Base-by-base conservation (phyloP, 2,329 filamentous ascomycete genomes). In the Fusarium paranaense region DNA sequence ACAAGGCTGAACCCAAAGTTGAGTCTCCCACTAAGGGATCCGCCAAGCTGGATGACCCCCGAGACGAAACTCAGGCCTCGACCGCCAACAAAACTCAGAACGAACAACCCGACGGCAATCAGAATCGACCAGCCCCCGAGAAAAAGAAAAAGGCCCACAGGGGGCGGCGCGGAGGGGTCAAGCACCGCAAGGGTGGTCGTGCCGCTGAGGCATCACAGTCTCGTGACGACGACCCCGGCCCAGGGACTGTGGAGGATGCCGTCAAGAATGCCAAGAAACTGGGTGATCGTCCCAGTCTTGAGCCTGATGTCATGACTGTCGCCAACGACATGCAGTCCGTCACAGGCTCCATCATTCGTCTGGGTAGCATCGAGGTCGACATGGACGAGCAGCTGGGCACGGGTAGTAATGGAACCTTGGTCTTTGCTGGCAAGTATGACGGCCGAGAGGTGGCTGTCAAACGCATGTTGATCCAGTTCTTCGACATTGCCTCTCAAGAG, bases 381-480 rank as follows among this genome's bases (percentile, higher is more conserved):
- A 88, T 89, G 52, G 88, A 91, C 54, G 86, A 89, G 76, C 89
- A 92, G 72, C 86, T 93, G 33, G 91, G 91, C 25, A 92, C 94
- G 68, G 97, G 97, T 64, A 98, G 96, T 82, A 97, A 98, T 80
- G 97, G 97, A n/a, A 99, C 97, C 0, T 91, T 97, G 62, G 97
- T 99, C 1, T 98, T 97, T 82, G 93, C 94, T 58, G 97, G 97
- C n/a, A 94, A 92, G 63, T 98, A 97, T 81, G 97, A 97, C 81
- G 95, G 95, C 27, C 92, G 95, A 60, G 93, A 95, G 52, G 96
- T 99, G 30, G 97, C 97, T 1, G 95, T 99, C 57, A 99, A 99
- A 86, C 91, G 97, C 37, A 97, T 99, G 95, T 87, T 98, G 70
- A 94, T 96, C 37, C 94, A 98, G 76, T 98, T 98, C 78, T 98